Evolutionary conservation across 768 basidiomycete genomes (phyloP).

Genomic region (Lyophyllum semitale): DNA sequence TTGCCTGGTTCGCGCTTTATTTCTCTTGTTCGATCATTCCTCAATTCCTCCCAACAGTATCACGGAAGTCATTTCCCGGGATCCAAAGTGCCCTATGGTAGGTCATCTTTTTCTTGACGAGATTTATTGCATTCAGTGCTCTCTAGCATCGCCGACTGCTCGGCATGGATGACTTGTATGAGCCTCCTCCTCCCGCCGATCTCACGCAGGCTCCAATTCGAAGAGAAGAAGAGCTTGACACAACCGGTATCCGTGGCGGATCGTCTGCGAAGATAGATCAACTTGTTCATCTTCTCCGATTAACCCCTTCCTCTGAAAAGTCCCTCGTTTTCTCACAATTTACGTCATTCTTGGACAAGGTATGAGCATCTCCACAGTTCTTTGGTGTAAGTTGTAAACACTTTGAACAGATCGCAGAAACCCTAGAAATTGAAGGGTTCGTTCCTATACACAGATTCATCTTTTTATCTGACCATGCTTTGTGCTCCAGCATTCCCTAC

Average conservation of each 20-base stretch:
- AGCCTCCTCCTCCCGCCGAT: conserved; percentile 67
- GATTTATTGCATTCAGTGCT: neutral
- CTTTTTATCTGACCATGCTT: neutral
- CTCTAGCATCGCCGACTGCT: conserved; percentile 72
- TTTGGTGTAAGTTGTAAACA: neutral
- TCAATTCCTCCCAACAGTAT: conserved; percentile 45
- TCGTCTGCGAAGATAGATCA: conserved; percentile 89
- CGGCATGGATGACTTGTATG: conserved; percentile 54
- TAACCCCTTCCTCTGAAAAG: conserved; percentile 73
- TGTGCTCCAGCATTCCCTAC: conserved; percentile 58
- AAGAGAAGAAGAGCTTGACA: conserved; percentile 40
- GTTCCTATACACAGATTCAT: conserved; percentile 9
- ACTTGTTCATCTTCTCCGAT: conserved; percentile 66
- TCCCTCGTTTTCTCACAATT: conserved; percentile 91
- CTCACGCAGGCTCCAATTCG: conserved; percentile 59
- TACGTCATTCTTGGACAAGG: conserved; percentile 83
- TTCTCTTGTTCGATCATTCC: neutral
- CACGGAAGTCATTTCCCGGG: conserved; percentile 65
- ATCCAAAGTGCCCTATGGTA: conserved; percentile 85
- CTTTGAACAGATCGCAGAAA: conserved; percentile 62
- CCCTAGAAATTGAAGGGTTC: conserved; percentile 65
- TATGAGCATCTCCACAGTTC: conserved; percentile 21
- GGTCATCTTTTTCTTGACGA: conserved; percentile 3
- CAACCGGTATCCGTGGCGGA: conserved; percentile 42
- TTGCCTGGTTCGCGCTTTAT: conserved; percentile 56